Evolutionary conservation across 2,329 filamentous ascomycete genomes (phyloP), one percentile per base, ranked within the genome.

Genomic region (Pestalotiopsis sp.): DNA sequence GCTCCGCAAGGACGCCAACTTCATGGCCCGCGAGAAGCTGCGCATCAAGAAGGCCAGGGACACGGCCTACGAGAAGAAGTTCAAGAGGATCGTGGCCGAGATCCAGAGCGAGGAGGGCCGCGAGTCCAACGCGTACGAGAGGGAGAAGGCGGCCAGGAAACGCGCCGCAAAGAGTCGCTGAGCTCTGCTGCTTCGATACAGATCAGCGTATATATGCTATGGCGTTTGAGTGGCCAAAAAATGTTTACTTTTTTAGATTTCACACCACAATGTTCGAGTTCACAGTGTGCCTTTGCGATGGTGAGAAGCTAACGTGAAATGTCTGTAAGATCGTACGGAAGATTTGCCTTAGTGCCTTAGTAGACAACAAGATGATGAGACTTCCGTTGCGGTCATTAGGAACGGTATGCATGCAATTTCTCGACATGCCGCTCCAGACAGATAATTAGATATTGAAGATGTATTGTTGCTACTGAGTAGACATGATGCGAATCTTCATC

Each of bases 11-110:
- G 97, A 99, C 76, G 93, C 94, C 67, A 93, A 92, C 80, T 98
- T 99, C 78, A 90, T 98, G 83, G 94, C 94, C 41, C 87, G 95
- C 74, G 95, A 98, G 87, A 93, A 93, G 81, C 85, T 99, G 76
- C 88, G 90, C 75, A 87, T 97, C 84, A 98, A 98, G 90, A 97
- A 95, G 87, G 93, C 93, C 83, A 91, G 90, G 83, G 96, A 98
- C 84, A 90, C 89, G 68, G 94, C 93, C 72, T 98, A 99, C 85
- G 95, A 98, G 86, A 93, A 93, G 86, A 98, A 98, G 87, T 97
- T 95, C 85, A 93, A 92, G 86, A 89, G 92, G 72, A 85, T 99
- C 70, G 90, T 98, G 74, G 93, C 95, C 11, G 95, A 98, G 87
- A 98, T 99, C 75, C 95, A 99, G 83, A 93, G 92, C 73, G 92